Evolutionary conservation across 345 rosid genomes (phyloP), one percentile per base, ranked within the genome.

Genomic region (Moricandia moricandioides): DNA sequence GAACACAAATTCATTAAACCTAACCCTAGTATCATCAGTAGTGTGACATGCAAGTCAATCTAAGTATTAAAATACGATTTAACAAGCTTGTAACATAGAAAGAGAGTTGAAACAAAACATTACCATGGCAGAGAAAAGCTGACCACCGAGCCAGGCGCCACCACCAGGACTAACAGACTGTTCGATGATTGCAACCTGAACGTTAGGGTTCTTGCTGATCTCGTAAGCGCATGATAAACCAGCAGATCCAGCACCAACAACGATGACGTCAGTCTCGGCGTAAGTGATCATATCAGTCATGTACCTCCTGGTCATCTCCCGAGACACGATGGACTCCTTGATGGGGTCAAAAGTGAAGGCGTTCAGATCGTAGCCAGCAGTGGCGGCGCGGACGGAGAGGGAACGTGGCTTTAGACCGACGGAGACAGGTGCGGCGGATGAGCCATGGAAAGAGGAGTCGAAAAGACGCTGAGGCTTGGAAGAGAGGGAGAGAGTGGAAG

Each of bases 91-190:
- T 16, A 67, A 9, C 3, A 14, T 13, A 55, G 9, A 45, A 7
- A 54, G 17, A 54, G 17, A 26, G 56, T 14, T 16, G 0, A 4
- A 3, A 14, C 11, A 17, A 8, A 35, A 13, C 29, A 40, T 17
- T 81, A 89, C 90, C 93, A 87, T 88, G 66, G 96, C 88, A 47
- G 91, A 90, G 85, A 88, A 88, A 56, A 87, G 90, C 76, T 90
- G 93, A 29, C 93, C 91, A 37, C 93, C 89, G 55, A 88, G 89
- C 93, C 90, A 87, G 0, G 91, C 88, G 17, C 93, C 96, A 51
- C 96, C 96, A 1, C 93, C 91, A 8, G 93, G 96, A 77, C 91
- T 90, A 30, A 90, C 96, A 7, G 93, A 90, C 57, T 90, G 96
- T 18, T 90, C 93, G 8, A 86, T 65, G 6, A 88, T 84, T 0